These are phyloP conservation scores for Achaetomium macrosporum DNA, from an alignment of 2,329 filamentous ascomycete species.

Conservation along the genomic window DNA sequence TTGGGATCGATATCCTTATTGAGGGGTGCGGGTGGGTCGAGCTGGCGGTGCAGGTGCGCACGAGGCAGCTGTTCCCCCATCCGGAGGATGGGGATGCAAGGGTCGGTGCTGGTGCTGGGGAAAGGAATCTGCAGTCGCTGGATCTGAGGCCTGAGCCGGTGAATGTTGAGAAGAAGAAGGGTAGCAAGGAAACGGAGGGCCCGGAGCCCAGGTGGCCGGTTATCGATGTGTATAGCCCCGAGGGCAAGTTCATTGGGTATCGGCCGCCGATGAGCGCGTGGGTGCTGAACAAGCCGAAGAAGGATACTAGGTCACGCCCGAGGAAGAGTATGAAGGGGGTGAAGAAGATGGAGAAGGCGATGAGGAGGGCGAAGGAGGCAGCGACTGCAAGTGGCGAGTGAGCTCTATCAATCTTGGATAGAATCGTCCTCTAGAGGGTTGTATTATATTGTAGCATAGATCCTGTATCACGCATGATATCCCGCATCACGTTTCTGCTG, in stretches of 20 bases:
- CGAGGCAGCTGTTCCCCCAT: constrained; percentile 38
- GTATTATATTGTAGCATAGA: constrained; percentile 3
- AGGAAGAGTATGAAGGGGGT: constrained; percentile 63
- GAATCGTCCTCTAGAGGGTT: background rate
- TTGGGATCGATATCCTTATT: constrained; percentile 78
- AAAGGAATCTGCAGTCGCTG: constrained; percentile 22
- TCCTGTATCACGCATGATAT: background rate
- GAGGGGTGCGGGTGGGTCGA: constrained; percentile 95
- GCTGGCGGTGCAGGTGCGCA: constrained; percentile 73
- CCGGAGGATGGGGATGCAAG: constrained; percentile 18
- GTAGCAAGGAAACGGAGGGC: background rate
- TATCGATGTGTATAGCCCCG: constrained; percentile 79
- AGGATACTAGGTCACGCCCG: constrained; percentile 50
- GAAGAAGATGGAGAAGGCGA: constrained; percentile 46
- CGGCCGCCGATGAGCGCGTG: constrained; percentile 67
- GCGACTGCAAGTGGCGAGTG: background rate
- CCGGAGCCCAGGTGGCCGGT: constrained; percentile 52
- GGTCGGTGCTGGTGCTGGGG: background rate
- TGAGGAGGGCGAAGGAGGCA: constrained; percentile 8
- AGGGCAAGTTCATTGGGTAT: constrained; percentile 70
- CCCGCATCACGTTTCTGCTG: background rate
- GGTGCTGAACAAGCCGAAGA: constrained; percentile 52
- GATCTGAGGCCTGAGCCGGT: constrained; percentile 26
- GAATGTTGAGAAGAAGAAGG: constrained; percentile 20
- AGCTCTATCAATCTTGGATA: background rate